Conservation (phyloP, 345 rosid species). For the Streptanthus diversifolius region DNA sequence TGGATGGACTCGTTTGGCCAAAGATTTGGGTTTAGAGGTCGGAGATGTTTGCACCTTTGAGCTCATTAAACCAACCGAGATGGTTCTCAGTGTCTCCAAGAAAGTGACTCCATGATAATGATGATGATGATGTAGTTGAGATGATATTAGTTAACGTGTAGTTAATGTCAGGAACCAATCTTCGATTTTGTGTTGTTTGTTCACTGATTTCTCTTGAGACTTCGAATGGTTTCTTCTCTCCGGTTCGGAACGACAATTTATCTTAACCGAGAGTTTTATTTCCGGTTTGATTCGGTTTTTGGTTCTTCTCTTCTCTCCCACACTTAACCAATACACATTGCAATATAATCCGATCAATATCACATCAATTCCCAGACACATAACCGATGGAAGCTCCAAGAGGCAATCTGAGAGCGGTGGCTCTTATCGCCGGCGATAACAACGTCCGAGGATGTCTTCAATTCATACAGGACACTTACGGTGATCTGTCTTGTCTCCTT, state of each 20-base stretch:
- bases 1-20: conserved; percentile 28
- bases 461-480: conserved; percentile 55
- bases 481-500: conserved; percentile 37
- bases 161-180: not conserved
- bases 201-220: not conserved
- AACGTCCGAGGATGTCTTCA: conserved; percentile 65
- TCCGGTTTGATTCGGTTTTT: conserved; percentile 20
- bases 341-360: conserved; percentile 16
- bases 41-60: conserved; percentile 26
- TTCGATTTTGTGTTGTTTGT: not conserved
- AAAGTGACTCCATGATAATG: not conserved
- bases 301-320: not conserved
- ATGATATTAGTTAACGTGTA: not conserved
- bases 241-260: not conserved
- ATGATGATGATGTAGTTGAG: not conserved
- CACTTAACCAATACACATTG: not conserved
- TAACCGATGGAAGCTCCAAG: conserved; percentile 43
- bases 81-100: conserved; percentile 12
- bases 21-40: not conserved
- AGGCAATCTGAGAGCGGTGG: conserved; percentile 70
- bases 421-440: conserved; percentile 63
- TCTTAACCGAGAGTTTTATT: not conserved
- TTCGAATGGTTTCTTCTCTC: not conserved
- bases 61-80: conserved; percentile 17
- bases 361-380: conserved; percentile 1